Conservation (phyloP, 1,284 basidiomycete genomes). For the Ustilago cynodontis region DNA sequence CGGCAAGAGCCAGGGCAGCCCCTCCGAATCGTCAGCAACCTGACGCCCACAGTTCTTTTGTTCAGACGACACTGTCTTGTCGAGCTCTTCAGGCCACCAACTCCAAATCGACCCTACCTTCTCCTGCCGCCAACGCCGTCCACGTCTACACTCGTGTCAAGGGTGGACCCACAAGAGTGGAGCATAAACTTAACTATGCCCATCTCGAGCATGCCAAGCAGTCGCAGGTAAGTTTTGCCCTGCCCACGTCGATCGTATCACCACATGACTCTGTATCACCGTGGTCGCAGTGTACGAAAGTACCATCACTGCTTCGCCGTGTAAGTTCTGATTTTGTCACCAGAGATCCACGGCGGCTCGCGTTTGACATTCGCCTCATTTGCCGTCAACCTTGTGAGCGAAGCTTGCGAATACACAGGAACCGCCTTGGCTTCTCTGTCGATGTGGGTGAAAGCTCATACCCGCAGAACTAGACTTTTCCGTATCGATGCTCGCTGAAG, state of each 20-base stretch:
- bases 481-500: neutral
- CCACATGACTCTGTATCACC: too few relatives aligned
- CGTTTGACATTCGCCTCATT: too few relatives aligned
- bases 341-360: too few relatives aligned
- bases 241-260: neutral
- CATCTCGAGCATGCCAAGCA: conserved; percentile 16
- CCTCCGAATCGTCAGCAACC: too few relatives aligned
- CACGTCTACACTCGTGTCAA: neutral
- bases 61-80: too few relatives aligned
- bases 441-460: neutral
- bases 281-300: too few relatives aligned
- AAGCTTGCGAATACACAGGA: too few relatives aligned
- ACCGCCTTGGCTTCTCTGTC: too few relatives aligned
- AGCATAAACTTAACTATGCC: conserved; percentile 24
- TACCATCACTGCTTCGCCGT: neutral
- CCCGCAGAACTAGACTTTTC: neutral
- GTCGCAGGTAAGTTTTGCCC: conserved; percentile 25
- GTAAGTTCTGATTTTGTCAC: neutral
- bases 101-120: neutral
- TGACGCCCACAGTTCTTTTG: too few relatives aligned
- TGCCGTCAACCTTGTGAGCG: too few relatives aligned
- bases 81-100: too few relatives aligned
- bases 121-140: neutral
- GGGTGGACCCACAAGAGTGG: neutral
- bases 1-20: conserved; percentile 3